Conservation (phyloP, 192 early-diverging fungal genomes). For the Paraglomus occultum region DNA sequence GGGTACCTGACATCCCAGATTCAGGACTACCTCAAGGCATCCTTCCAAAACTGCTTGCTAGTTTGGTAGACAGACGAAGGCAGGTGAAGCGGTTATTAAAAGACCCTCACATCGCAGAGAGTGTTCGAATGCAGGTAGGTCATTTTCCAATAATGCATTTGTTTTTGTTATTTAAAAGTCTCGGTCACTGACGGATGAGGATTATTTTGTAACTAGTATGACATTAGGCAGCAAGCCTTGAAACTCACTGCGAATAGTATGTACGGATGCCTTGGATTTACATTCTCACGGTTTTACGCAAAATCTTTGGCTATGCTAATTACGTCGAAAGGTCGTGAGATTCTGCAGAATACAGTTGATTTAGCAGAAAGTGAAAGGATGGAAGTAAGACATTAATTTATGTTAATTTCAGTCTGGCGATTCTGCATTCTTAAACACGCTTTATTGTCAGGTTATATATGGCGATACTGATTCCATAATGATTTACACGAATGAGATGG, state of each 20-base stretch:
- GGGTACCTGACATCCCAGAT: conserved; percentile 77
- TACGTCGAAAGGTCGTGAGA: conserved; percentile 92
- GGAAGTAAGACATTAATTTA: conserved; percentile 50
- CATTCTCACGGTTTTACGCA: conserved; percentile 91
- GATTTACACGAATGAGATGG: conserved; percentile 83
- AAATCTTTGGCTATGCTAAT: conserved; percentile 98
- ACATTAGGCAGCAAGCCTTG: conserved; percentile 92
- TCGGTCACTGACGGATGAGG: neutral
- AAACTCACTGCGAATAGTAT: conserved; percentile 98
- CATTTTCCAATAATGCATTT: conserved; percentile 30
- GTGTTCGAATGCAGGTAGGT: conserved; percentile 51
- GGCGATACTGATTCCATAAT: conserved; percentile 99
- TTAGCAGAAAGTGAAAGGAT: conserved; percentile 75
- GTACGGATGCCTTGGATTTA: conserved; percentile 97
- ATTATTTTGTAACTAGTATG: conserved; percentile 50
- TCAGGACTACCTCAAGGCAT: conserved; percentile 67
- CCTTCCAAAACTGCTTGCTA: conserved; percentile 82
- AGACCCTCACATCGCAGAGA: conserved; percentile 52
- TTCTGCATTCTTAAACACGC: conserved; percentile 1
- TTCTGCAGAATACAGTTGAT: conserved; percentile 89
- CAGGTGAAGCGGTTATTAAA: conserved; percentile 92
- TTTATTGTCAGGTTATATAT: conserved; percentile 78
- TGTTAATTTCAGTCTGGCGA: conserved; percentile 1
- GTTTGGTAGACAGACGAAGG: conserved; percentile 85
- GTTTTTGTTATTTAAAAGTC: conserved; percentile 26